phyloP scores from a whole-genome alignment of 2,329 filamentous ascomycete genomes.

The Claviceps lovelessii region DNA sequence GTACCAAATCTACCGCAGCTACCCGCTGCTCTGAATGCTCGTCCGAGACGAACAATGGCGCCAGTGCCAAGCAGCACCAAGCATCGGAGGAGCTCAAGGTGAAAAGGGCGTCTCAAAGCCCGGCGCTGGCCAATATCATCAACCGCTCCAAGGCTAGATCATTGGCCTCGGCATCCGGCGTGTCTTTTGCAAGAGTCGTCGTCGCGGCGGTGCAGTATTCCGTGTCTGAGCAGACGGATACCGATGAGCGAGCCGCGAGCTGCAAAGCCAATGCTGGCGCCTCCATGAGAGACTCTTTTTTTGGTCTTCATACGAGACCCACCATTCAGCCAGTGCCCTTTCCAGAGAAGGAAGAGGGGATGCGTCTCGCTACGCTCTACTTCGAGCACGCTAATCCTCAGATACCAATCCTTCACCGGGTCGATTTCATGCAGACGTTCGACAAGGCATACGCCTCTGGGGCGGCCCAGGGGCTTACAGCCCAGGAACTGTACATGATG shows the following conservation, averaged over 20 bases:
- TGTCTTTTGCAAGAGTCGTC: slow-evolving; percentile 87
- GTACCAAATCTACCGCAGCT: slow-evolving; percentile 18
- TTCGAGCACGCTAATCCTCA: slow-evolving; percentile 96
- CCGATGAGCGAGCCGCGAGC: slow-evolving; percentile 12
- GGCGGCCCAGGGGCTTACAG: slow-evolving; percentile 48
- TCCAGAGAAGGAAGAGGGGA: slow-evolving; percentile 60
- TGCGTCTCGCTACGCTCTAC: slow-evolving; percentile 64
- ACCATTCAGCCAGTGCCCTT: slow-evolving; percentile 77
- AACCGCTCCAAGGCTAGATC: slow-evolving; percentile 67
- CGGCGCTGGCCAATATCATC: slow-evolving; percentile 57
- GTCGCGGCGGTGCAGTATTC: slow-evolving; percentile 79
- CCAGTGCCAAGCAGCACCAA: slow-evolving; percentile 15
- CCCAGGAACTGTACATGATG: slow-evolving; percentile 78
- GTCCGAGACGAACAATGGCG: slow-evolving; percentile 17
- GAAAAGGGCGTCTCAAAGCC: slow-evolving; percentile 20
- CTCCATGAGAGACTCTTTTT: slow-evolving; percentile 90
- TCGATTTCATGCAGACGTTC: slow-evolving; percentile 80
- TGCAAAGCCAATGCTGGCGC: slow-evolving; percentile 30
- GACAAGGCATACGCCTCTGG: slow-evolving; percentile 57
- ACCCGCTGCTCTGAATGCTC: slow-evolving; percentile 18
- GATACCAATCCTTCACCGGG: slow-evolving; percentile 79
- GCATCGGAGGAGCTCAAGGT: slow-evolving; percentile 19
- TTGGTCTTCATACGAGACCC: slow-evolving; percentile 84
- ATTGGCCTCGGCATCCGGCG: slow-evolving; percentile 72
- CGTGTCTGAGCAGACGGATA: slow-evolving; percentile 44